Conservation (phyloP, 345 rosid species). For the Gossypium anomalum region DNA sequence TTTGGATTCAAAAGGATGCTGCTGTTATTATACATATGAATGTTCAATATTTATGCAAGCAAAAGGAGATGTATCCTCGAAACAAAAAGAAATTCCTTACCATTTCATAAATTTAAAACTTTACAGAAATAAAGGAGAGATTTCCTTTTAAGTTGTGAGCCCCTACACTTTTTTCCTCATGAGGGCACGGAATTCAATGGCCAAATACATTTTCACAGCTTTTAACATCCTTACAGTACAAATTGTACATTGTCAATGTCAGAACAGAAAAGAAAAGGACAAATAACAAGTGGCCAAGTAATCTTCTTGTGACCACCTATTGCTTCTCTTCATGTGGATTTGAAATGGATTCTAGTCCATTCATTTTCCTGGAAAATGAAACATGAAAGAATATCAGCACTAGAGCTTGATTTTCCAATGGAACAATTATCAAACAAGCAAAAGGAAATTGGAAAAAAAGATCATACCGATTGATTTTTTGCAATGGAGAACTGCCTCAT, state of each 20-base stretch:
- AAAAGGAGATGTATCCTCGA: not conserved
- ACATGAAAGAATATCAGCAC: conserved; percentile 17
- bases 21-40: too few relatives aligned
- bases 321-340: conserved; percentile 31
- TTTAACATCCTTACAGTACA: conserved; percentile 19
- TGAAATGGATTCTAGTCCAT: conserved; percentile 20
- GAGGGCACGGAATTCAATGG: conserved; percentile 16
- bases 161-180: conserved; percentile 13
- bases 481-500: conserved; percentile 97
- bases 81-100: conserved; percentile 11
- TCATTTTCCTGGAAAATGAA: conserved; percentile 39
- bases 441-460: not conserved
- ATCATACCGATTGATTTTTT: conserved; percentile 70
- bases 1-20: too few relatives aligned
- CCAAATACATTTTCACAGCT: conserved; percentile 19
- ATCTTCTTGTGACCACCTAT: conserved; percentile 9
- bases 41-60: too few relatives aligned
- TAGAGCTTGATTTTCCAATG: conserved; percentile 7
- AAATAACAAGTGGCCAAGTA: conserved; percentile 30
- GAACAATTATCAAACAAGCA: not conserved
- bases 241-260: conserved; percentile 36
- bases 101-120: conserved; percentile 21
- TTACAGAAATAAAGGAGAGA: conserved; percentile 32
- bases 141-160: conserved; percentile 16
- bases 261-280: conserved; percentile 25